Conservation (phyloP, 1,284 basidiomycete genomes). For the Sphaerobolus stellatus region DNA sequence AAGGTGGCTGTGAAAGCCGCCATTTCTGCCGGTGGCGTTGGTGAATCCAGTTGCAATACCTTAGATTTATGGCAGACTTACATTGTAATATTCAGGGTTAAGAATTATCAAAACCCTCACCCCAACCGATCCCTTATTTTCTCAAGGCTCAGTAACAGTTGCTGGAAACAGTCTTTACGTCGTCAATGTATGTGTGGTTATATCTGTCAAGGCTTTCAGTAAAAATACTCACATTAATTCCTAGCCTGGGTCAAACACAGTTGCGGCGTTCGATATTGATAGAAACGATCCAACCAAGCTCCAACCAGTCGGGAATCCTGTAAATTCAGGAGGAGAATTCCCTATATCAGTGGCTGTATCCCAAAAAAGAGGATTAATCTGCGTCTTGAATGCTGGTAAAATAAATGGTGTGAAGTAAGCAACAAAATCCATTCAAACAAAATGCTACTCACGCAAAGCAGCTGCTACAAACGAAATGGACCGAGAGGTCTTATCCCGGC, state of each 20-base stretch:
- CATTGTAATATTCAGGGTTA: background rate
- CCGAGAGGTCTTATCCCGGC: slow-evolving; percentile 39
- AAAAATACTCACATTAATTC: slow-evolving; percentile 5
- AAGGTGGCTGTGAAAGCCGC: slow-evolving; percentile 15
- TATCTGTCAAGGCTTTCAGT: background rate
- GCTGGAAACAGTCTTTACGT: background rate
- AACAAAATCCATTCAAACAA: slow-evolving; percentile 1
- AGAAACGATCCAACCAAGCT: slow-evolving; percentile 40
- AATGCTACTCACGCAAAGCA: slow-evolving; percentile 17
- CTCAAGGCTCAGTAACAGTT: background rate
- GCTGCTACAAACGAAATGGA: slow-evolving; percentile 45
- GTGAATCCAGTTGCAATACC: background rate
- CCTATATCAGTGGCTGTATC: slow-evolving; percentile 47
- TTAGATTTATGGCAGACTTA: too few species aligned
- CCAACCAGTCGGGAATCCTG: slow-evolving; percentile 40
- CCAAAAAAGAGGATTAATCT: slow-evolving; percentile 26
- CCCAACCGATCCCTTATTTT: background rate
- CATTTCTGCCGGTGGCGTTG: background rate
- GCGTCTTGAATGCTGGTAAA: slow-evolving; percentile 47
- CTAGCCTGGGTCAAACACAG: slow-evolving; percentile 49
- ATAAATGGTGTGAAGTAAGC: slow-evolving; percentile 46
- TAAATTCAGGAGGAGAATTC: slow-evolving; percentile 47
- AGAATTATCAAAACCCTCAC: slow-evolving; percentile 27
- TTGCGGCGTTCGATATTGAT: slow-evolving; percentile 46
- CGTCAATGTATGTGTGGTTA: background rate